Evolutionary conservation across 495 filamentous ascomycete species (phyloP).

Genomic region (Xylaria sp.): DNA sequence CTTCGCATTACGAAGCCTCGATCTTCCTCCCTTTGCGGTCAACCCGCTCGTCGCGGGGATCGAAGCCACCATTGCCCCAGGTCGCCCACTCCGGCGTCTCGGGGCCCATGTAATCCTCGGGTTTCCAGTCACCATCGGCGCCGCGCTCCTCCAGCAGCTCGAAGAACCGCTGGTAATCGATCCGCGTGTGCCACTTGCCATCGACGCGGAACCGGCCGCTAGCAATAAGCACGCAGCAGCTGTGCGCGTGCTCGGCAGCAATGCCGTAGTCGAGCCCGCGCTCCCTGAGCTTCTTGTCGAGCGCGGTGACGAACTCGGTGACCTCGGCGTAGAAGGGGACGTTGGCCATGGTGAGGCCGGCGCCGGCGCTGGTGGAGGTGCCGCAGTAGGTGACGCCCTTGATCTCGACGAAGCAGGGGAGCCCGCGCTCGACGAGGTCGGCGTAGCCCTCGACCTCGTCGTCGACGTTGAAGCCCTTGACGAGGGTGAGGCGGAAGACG

Average conservation of each 20-base stretch:
- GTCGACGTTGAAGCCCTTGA: constrained; percentile 94
- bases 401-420: constrained; percentile 91
- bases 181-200: constrained; percentile 87
- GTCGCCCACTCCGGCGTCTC: constrained; percentile 90
- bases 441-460: constrained; percentile 92
- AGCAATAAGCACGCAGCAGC: constrained; percentile 88
- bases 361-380: constrained; percentile 77
- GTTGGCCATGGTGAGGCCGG: constrained; percentile 91
- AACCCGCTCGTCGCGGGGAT: constrained; percentile 86
- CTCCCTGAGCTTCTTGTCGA: constrained; percentile 68
- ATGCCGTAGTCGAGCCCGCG: constrained; percentile 84
- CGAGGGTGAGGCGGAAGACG: constrained; percentile 92
- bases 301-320: constrained; percentile 73
- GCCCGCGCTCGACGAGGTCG: constrained; percentile 78
- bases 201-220: constrained; percentile 73
- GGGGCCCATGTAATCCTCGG: constrained; percentile 87
- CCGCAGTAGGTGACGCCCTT: constrained; percentile 98
- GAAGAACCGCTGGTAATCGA: constrained; percentile 91
- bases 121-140: constrained; percentile 70
- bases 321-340: constrained; percentile 95
- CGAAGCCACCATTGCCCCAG: constrained; percentile 94
- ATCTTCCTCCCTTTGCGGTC: constrained; percentile 73
- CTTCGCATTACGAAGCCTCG: constrained; percentile 37
- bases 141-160: constrained; percentile 75
- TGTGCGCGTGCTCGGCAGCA: constrained; percentile 92